Evolutionary conservation across 176 grass and related monocot genomes (phyloP), one percentile per base, ranked within the genome.

Genomic region (Coix lacrymajobi): DNA sequence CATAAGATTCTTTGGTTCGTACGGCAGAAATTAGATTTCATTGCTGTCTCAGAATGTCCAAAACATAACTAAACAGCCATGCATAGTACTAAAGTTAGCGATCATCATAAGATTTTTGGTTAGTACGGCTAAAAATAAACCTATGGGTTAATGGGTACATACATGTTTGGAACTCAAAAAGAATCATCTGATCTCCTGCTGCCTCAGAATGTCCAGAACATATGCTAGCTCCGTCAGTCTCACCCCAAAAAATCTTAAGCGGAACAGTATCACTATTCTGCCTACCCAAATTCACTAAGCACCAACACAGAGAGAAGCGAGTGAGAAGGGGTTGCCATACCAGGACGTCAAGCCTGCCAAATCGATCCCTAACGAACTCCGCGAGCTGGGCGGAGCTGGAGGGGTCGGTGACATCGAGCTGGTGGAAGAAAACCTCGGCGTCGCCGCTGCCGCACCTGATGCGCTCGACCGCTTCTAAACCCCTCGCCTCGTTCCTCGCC

Each of bases 401-500:
- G 3, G 82, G 62, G 61, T 96, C 90, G 0, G 83, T 84, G 33
- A 96, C 85, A 75, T 93, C 93, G 62, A 96, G 24, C 78, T 89
- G 93, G 39, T 96, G 90, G 76, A 92, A 96, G 36, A 87, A 33
- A 1, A 91, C 88, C 22, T 87, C 90, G 16, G 71, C 6, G 10
- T 60, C 54, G 34, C 25, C 88, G 8, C 26, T 49, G 13, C 69
- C 69, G 41, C 44, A 38, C 31, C 68, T 30, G 58, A 96, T 48
- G 36, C 62, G 79, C 7, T 87, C 65, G 20, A 93, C 75, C n/a
- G 88, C 93, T 26, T 83, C 79, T 4, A 85, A 3, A 0, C 93
- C 93, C 83, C 76, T 96, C 28, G 64, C 70, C 76, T 90, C 93
- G 29, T 87, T 92, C 87, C 93, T 84, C 12, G 93, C 93, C 31